Percentiles rank a stretch among this genome's conserved stretches.
These are phyloP conservation scores for Rubia peregrina DNA, from an alignment of 305 asterid genomes.

Conservation along the genomic window DNA sequence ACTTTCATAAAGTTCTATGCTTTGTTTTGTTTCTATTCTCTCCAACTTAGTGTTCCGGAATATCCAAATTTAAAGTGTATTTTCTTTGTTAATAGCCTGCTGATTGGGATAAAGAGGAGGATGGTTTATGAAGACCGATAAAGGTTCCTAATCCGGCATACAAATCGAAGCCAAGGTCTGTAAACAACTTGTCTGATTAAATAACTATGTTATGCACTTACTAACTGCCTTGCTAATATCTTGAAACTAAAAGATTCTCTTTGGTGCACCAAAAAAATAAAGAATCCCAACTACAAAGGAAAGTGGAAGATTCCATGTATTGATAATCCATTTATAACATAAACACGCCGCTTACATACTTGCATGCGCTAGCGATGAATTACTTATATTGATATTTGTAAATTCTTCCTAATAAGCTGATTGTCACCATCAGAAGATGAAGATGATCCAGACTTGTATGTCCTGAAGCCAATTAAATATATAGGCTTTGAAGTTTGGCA, in stretches of 20 bases:
- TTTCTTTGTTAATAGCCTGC: constrained; percentile 47
- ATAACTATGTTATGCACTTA: not conserved
- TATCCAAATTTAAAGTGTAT: constrained; percentile 14
- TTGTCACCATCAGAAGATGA: constrained; percentile 59
- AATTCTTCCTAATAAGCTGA: constrained; percentile 3
- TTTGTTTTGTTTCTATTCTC: constrained; percentile 1
- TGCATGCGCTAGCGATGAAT: constrained; percentile 6
- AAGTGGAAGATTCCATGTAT: constrained; percentile 97
- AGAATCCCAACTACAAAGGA: constrained; percentile 92
- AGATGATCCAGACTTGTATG: constrained; percentile 97
- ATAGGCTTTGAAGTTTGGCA: constrained; percentile 98
- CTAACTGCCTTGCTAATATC: constrained; percentile 9
- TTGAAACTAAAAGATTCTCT: constrained; percentile 7
- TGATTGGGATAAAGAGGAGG: constrained; percentile 97
- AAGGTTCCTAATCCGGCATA: constrained; percentile 85
- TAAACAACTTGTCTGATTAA: constrained; percentile 1
- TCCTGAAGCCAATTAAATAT: constrained; percentile 78
- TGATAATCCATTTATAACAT: constrained; percentile 81
- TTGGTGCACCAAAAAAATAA: constrained; percentile 53
- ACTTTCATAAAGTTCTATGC: not conserved
- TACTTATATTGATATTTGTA: not conserved
- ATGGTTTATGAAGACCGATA: constrained; percentile 79
- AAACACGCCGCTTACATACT: not conserved
- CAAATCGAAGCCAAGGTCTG: constrained; percentile 80
- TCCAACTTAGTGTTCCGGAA: not conserved